Percentiles rank a stretch among this genome's conserved stretches.
Evolutionary conservation across 345 rosid genomes (phyloP).

Genomic region (Murraya koenigii): DNA sequence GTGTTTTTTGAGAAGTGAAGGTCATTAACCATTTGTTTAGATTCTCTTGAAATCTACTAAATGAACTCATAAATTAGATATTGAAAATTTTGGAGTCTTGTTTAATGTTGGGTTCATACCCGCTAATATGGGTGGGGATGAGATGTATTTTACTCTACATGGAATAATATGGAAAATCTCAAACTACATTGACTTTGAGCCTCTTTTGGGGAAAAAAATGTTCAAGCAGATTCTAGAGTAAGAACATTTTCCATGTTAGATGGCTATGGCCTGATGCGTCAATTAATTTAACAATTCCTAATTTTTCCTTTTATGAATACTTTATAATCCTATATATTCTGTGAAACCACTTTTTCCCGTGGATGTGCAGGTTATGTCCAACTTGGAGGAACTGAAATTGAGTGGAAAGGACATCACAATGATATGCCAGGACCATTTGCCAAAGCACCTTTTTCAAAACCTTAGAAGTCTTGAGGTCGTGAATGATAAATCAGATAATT

Average conservation of each 20-base stretch:
- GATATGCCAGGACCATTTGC: constrained; percentile 16
- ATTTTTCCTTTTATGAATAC: background rate
- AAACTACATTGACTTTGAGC: background rate
- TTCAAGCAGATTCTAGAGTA: background rate
- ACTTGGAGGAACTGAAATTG: constrained; percentile 21
- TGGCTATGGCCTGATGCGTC: no score
- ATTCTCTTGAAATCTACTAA: no score
- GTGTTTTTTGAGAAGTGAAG: no score
- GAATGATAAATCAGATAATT: background rate
- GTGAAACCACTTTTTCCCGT: background rate
- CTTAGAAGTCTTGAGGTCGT: constrained; percentile 1
- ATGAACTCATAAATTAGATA: no score
- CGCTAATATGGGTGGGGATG: no score
- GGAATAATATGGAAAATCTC: background rate
- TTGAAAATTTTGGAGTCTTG: no score
- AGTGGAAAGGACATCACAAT: constrained; percentile 10
- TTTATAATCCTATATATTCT: background rate
- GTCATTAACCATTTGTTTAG: no score
- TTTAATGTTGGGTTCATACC: no score
- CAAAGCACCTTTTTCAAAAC: constrained; percentile 15
- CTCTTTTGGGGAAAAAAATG: no score
- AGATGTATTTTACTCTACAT: no score
- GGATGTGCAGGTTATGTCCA: background rate
- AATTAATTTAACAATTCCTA: background rate
- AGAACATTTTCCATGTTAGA: background rate